phyloP scores from a whole-genome alignment of 345 rosid genomes.

The Acer negundo region DNA sequence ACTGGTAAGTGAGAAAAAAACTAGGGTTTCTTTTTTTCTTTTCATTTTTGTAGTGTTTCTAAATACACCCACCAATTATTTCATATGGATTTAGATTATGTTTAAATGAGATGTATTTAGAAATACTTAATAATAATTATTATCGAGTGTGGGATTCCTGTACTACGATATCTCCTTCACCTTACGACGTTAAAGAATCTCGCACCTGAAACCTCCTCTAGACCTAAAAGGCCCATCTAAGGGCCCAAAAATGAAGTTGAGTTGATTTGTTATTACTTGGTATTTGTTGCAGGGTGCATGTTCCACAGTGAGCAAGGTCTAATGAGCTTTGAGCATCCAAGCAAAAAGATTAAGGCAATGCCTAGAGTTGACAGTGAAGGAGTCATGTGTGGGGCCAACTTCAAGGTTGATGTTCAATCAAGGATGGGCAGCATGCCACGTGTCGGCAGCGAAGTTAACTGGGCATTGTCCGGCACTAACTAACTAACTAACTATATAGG shows the following conservation, averaged over 20 bases:
- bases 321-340: constrained; percentile 71
- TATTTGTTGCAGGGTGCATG: constrained; percentile 52
- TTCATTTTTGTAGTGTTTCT: not conserved
- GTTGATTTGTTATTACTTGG: not conserved
- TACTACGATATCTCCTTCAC: too few relatives aligned
- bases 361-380: constrained; percentile 76
- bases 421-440: constrained; percentile 51
- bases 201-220: too few relatives aligned
- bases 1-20: constrained; percentile 24
- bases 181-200: too few relatives aligned
- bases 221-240: not conserved
- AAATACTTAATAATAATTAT: too few relatives aligned
- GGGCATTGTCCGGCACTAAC: constrained; percentile 53
- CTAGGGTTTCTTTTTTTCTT: not conserved
- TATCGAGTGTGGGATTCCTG: too few relatives aligned
- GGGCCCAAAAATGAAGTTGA: not conserved
- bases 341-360: constrained; percentile 56
- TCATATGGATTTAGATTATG: too few relatives aligned
- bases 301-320: constrained; percentile 60
- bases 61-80: not conserved
- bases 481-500: too few relatives aligned
- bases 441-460: constrained; percentile 73
- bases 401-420: constrained; percentile 60
- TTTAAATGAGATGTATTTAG: too few relatives aligned
- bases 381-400: constrained; percentile 69